These are phyloP conservation scores for Kuraishia ogatae DNA, from an alignment of 805 yeast species.

Conservation along the genomic window DNA sequence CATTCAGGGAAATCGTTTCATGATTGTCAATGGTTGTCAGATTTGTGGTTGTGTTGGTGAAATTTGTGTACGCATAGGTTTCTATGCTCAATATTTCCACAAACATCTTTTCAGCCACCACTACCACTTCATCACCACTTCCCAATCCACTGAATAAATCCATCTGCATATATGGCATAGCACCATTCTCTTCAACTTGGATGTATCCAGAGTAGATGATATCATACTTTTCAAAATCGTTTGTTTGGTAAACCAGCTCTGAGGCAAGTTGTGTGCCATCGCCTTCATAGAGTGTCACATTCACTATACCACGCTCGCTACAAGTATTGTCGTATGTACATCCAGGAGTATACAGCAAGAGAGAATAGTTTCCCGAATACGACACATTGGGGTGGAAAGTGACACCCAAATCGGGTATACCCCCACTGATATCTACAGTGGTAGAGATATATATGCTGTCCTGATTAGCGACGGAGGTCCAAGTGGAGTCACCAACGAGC, in stretches of 20 bases:
- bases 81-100: conserved; percentile 41
- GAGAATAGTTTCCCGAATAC: conserved; percentile 65
- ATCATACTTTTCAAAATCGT: conserved; percentile 75
- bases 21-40: conserved; percentile 8
- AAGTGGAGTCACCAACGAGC: conserved; percentile 11
- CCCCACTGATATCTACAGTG: conserved; percentile 13
- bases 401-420: conserved; percentile 26
- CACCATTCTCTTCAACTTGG: conserved; percentile 30
- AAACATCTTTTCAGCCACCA: conserved; percentile 67
- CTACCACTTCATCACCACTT: conserved; percentile 25
- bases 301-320: conserved; percentile 61
- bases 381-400: conserved; percentile 61
- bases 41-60: conserved; percentile 12
- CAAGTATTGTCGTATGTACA: conserved; percentile 68
- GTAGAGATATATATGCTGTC: conserved; percentile 3
- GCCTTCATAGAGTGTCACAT: conserved; percentile 55
- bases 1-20: conserved; percentile 43
- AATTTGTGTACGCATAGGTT: conserved; percentile 22
- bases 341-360: conserved; percentile 81
- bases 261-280: conserved; percentile 33
- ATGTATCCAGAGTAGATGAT: conserved; percentile 63
- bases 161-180: conserved; percentile 34
- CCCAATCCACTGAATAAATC: background rate
- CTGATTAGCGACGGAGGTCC: conserved; percentile 12
- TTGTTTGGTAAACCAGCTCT: conserved; percentile 64